Percentiles rank a stretch among this genome's conserved stretches.
These are phyloP conservation scores for Leccinum cinnamomeum DNA, from an alignment of 1,284 basidiomycete species.

Conservation along the genomic window DNA sequence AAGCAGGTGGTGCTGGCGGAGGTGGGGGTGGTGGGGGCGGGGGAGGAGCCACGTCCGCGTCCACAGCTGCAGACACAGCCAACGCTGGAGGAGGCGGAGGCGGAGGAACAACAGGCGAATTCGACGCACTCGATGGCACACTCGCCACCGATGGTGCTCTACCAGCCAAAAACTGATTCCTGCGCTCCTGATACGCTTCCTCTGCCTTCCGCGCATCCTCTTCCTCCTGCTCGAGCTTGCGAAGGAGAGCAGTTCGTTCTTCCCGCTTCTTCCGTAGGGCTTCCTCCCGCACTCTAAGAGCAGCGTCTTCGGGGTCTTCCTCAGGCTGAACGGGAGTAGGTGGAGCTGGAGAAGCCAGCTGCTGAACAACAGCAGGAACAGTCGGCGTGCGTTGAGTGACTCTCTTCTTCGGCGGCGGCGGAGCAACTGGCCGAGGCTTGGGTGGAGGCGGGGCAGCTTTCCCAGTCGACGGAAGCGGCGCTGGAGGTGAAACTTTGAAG, in stretches of 20 bases:
- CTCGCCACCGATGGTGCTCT: constrained; percentile 35
- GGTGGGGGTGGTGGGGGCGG: constrained; percentile 22
- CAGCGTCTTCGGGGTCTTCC: constrained; percentile 66
- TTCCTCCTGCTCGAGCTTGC: constrained; percentile 71
- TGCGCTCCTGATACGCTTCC: constrained; percentile 54
- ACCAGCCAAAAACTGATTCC: constrained; percentile 42
- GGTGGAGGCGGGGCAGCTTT: constrained; percentile 36
- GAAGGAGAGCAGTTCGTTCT: constrained; percentile 61
- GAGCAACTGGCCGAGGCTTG: constrained; percentile 40
- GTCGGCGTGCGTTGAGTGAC: constrained; percentile 30
- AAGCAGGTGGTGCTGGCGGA: constrained; percentile 34
- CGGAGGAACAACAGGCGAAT: constrained; percentile 24
- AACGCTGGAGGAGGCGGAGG: constrained; percentile 20
- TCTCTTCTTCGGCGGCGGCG: constrained; percentile 44
- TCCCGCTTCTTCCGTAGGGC: constrained; percentile 65
- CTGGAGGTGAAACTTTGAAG: constrained; percentile 1
- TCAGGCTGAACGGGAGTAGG: constrained; percentile 38
- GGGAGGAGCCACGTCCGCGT: constrained; percentile 17
- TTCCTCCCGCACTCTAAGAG: constrained; percentile 62
- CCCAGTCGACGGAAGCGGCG: constrained; percentile 32
- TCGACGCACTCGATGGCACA: constrained; percentile 3
- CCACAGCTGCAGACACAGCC: constrained; percentile 30
- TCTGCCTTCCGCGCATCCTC: constrained; percentile 66
- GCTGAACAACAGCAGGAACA: constrained; percentile 25
- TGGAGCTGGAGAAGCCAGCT: constrained; percentile 32